These are phyloP conservation scores for Themeda triandra DNA, from an alignment of 176 grass and related monocot genomes.

Conservation along the genomic window DNA sequence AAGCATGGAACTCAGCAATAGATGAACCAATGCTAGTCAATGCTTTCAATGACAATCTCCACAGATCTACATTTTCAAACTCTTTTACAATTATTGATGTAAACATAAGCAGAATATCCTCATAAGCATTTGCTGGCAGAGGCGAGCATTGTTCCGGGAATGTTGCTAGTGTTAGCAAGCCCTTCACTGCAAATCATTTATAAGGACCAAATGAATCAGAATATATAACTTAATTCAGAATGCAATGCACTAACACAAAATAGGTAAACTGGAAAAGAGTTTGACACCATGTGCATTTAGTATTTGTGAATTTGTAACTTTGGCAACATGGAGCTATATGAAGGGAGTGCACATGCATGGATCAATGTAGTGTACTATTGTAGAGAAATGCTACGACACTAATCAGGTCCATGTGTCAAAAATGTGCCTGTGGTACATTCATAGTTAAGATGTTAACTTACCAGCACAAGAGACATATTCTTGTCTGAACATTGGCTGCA, in stretches of 20 bases:
- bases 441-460: constrained; percentile 36
- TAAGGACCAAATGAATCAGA: constrained; percentile 32
- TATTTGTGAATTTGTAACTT: constrained; percentile 1
- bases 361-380: not conserved
- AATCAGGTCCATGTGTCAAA: constrained; percentile 11
- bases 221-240: constrained; percentile 13
- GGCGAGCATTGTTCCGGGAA: constrained; percentile 60
- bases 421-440: constrained; percentile 5
- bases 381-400: not conserved
- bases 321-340: constrained; percentile 3
- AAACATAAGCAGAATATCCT: constrained; percentile 61
- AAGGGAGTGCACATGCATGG: not conserved
- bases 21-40: constrained; percentile 73
- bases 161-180: constrained; percentile 76
- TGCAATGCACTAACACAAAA: constrained; percentile 12
- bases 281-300: not conserved
- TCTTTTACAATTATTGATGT: constrained; percentile 50
- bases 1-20: constrained; percentile 45
- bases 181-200: constrained; percentile 64
- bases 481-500: constrained; percentile 27
- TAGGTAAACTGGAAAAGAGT: not conserved
- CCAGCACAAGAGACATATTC: constrained; percentile 55
- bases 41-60: constrained; percentile 71
- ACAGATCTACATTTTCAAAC: constrained; percentile 51
- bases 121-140: constrained; percentile 50